These are phyloP conservation scores for Colletotrichum trifolii DNA, from an alignment of 2,329 filamentous ascomycete species.

Conservation along the genomic window DNA sequence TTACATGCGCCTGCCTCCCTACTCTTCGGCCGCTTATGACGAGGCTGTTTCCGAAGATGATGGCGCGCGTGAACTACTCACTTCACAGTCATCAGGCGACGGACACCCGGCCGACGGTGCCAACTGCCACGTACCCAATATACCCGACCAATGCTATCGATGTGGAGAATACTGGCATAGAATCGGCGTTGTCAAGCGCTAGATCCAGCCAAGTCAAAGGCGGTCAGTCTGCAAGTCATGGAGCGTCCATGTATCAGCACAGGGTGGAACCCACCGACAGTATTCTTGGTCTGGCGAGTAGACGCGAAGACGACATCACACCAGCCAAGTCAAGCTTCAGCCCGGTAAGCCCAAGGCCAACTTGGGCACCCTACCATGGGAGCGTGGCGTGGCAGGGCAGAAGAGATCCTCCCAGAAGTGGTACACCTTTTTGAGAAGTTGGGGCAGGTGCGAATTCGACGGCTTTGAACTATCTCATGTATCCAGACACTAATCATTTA, in stretches of 20 bases:
- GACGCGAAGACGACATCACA: constrained; percentile 19
- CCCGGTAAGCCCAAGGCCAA: constrained; percentile 1
- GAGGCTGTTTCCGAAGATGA: constrained; percentile 22
- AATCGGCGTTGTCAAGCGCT: constrained; percentile 14
- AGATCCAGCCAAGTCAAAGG: constrained; percentile 20
- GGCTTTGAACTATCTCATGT: no score
- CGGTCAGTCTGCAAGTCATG: constrained; percentile 2
- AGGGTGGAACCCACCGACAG: constrained; percentile 11
- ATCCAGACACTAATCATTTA: no score
- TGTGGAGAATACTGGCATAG: constrained; percentile 9
- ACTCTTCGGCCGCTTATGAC: constrained; percentile 41
- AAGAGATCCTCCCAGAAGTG: no score
- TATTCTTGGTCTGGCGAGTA: constrained; percentile 28
- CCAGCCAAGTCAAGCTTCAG: constrained; percentile 12
- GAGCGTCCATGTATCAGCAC: constrained; percentile 15
- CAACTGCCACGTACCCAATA: constrained; percentile 17
- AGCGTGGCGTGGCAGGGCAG: no score
- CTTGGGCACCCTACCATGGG: not conserved
- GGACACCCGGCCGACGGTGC: constrained; percentile 10
- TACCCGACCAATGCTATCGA: constrained; percentile 11
- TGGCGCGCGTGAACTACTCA: constrained; percentile 29
- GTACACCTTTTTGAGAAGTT: no score
- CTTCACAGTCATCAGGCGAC: constrained; percentile 20
- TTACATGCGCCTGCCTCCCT: constrained; percentile 40
- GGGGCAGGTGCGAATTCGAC: no score